A percentile compares a stretch with the other conserved stretches of the same genome.
Evolutionary conservation across 2,329 filamentous ascomycete species (phyloP).

Genomic region (Penicillium italicum): DNA sequence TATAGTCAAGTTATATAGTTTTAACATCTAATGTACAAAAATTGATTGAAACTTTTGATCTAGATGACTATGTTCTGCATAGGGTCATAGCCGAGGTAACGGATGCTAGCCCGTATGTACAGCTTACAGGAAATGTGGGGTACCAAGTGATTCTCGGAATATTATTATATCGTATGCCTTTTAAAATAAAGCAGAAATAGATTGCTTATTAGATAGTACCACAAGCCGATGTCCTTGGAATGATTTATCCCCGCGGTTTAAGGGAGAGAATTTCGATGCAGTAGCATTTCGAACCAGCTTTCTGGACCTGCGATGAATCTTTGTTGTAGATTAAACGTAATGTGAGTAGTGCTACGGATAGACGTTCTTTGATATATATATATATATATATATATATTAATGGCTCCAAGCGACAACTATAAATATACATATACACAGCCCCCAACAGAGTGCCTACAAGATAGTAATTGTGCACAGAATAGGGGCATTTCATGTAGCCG

Average conservation of each 20-base stretch:
- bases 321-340: not conserved
- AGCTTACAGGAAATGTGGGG: not conserved
- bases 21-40: not conserved
- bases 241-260: no score
- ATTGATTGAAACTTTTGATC: no score
- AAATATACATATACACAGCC: not conserved
- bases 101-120: not conserved
- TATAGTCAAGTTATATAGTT: not conserved
- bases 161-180: no score
- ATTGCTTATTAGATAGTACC: not conserved
- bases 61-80: not conserved
- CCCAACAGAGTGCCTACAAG: not conserved
- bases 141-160: not conserved
- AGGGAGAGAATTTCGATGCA: no score
- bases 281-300: not conserved
- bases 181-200: not conserved
- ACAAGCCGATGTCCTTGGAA: no score
- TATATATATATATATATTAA: no score
- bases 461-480: not conserved
- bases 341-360: not conserved
- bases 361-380: no score
- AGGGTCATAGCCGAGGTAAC: not conserved
- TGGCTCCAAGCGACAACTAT: no score
- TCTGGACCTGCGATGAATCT: not conserved
- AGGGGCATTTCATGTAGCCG: not conserved